phyloP scores from a whole-genome alignment of 1,139 yeast genomes.

The Scheffersomyces parashehatae region DNA sequence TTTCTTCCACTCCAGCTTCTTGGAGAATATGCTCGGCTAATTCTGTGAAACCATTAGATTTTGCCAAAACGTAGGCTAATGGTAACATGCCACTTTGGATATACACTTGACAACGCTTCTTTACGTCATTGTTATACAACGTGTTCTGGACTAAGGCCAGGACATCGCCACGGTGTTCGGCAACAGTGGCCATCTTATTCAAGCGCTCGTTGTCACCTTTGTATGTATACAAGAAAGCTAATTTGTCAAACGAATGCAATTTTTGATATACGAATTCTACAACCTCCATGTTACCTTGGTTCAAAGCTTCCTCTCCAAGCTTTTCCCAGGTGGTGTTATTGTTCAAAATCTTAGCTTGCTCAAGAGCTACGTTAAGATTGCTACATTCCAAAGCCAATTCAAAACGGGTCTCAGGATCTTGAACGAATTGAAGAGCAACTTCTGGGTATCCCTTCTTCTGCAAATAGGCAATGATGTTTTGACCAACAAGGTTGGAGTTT shows the following conservation, averaged over 20 bases:
- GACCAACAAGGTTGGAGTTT: conserved; percentile 91
- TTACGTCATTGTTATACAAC: conserved; percentile 71
- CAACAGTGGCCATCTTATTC: conserved; percentile 83
- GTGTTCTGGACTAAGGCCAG: conserved; percentile 83
- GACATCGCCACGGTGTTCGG: conserved; percentile 83
- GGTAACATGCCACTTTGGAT: conserved; percentile 81
- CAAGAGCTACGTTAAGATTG: conserved; percentile 81
- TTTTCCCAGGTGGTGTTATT: conserved; percentile 74
- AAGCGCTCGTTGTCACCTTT: conserved; percentile 80
- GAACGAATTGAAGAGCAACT: conserved; percentile 90
- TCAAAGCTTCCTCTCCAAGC: conserved; percentile 81
- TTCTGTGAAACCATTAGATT: conserved; percentile 77
- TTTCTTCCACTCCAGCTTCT: conserved; percentile 66
- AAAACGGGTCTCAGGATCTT: conserved; percentile 94
- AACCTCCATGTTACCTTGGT: conserved; percentile 83
- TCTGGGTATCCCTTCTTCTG: conserved; percentile 97
- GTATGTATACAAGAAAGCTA: conserved; percentile 81
- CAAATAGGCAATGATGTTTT: conserved; percentile 90
- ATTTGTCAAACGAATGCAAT: conserved; percentile 80
- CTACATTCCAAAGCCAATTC: conserved; percentile 95
- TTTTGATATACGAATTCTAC: conserved; percentile 91
- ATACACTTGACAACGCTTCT: conserved; percentile 73
- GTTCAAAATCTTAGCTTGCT: conserved; percentile 80
- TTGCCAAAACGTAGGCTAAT: conserved; percentile 91
- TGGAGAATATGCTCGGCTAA: conserved; percentile 70